phyloP scores from a whole-genome alignment of 2,329 filamentous ascomycete species.

The Botrytis fabae region DNA sequence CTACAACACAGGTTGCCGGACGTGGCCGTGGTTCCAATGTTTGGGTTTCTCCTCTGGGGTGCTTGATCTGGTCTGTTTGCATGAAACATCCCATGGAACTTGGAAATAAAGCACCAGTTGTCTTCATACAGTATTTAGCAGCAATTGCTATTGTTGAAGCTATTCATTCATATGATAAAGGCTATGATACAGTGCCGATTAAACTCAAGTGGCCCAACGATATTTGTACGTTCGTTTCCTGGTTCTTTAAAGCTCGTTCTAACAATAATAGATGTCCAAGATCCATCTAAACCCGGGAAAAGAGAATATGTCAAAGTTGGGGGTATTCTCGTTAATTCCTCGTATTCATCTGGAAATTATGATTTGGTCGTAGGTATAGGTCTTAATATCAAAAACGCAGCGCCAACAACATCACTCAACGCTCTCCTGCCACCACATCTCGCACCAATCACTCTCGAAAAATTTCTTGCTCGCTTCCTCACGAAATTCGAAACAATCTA shows the following conservation, averaged over 20 bases:
- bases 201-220: constrained; percentile 98
- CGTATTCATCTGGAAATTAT: constrained; percentile 74
- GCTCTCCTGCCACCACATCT: constrained; percentile 60
- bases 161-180: constrained; percentile 74
- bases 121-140: constrained; percentile 92
- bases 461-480: constrained; percentile 77
- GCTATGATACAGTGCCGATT: constrained; percentile 74
- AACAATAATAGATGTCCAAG: constrained; percentile 57
- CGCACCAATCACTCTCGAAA: constrained; percentile 68
- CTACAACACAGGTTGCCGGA: constrained; percentile 84
- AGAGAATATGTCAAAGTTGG: constrained; percentile 81
- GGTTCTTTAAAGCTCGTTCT: background rate
- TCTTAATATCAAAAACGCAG: constrained; percentile 79
- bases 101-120: constrained; percentile 71
- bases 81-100: constrained; percentile 79
- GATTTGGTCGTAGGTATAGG: constrained; percentile 85
- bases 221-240: constrained; percentile 59
- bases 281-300: constrained; percentile 54
- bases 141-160: constrained; percentile 85
- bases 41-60: constrained; percentile 88
- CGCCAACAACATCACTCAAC: constrained; percentile 84
- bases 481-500: constrained; percentile 78
- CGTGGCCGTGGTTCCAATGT: constrained; percentile 89
- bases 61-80: constrained; percentile 83
- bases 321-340: constrained; percentile 87